phyloP scores from a whole-genome alignment of 176 grass and related monocot genomes.

The Aegilops bicornis region DNA sequence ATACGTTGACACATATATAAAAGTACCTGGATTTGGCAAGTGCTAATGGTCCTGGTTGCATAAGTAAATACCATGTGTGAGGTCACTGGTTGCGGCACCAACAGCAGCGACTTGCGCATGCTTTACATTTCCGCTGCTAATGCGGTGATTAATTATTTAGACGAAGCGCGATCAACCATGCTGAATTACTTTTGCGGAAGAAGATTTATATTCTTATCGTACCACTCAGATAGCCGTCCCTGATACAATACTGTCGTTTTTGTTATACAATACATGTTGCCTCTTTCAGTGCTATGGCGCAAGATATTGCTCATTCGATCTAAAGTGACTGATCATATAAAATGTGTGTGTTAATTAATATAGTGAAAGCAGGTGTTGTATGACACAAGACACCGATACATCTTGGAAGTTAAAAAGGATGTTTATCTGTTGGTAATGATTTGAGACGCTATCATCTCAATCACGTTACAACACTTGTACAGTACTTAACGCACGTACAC shows the following conservation, averaged over 20 bases:
- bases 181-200: no score
- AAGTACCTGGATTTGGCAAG: background rate
- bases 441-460: background rate
- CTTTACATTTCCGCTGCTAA: no score
- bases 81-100: background rate
- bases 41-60: background rate
- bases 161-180: no score
- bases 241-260: background rate
- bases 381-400: no score
- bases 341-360: background rate
- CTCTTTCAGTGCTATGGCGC: background rate
- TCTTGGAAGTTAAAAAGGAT: background rate
- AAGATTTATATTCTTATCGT: background rate
- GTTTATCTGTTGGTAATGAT: background rate
- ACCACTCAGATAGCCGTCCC: background rate
- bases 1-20: no score
- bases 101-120: background rate
- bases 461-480: background rate
- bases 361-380: no score
- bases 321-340: background rate
- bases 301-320: no score
- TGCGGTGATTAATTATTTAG: no score
- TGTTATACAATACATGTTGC: background rate
- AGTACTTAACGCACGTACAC: background rate
- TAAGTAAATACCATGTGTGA: background rate